Conservation (phyloP, 805 yeast genomes). For the Spathaspora arborariae region DNA sequence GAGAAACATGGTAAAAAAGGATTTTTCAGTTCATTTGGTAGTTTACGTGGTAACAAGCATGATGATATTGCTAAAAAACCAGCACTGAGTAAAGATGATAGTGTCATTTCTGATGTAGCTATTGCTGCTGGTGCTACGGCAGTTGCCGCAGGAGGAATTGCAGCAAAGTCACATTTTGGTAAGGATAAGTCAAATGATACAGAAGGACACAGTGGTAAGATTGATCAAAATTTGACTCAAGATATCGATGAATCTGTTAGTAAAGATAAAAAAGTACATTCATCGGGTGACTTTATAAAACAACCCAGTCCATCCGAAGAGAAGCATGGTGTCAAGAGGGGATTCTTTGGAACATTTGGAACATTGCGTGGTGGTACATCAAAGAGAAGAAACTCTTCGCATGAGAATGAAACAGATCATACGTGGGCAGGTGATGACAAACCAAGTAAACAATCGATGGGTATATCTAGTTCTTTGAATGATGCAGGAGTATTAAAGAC, state of each 20-base stretch:
- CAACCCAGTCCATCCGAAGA: neutral
- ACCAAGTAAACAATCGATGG: neutral
- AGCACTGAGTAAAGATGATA: neutral
- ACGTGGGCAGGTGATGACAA: neutral
- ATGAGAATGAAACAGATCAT: neutral
- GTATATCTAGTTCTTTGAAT: neutral
- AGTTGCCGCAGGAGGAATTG: constrained; percentile 3
- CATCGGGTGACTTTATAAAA: neutral
- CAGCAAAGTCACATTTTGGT: neutral
- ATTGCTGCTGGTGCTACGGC: neutral
- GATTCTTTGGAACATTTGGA: neutral
- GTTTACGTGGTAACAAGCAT: neutral
- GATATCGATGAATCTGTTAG: neutral
- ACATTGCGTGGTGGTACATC: neutral
- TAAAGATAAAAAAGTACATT: neutral
- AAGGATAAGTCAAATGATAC: neutral
- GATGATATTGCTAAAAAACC: neutral
- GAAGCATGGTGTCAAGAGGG: neutral
- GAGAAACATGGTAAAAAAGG: neutral
- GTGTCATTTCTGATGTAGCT: constrained; percentile 3
- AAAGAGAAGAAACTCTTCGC: neutral
- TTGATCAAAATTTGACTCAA: neutral
- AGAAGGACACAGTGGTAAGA: neutral
- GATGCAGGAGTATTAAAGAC: neutral
- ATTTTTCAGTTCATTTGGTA: neutral